phyloP scores from a whole-genome alignment of 306 rosid genomes.

The Vigna angularis region DNA sequence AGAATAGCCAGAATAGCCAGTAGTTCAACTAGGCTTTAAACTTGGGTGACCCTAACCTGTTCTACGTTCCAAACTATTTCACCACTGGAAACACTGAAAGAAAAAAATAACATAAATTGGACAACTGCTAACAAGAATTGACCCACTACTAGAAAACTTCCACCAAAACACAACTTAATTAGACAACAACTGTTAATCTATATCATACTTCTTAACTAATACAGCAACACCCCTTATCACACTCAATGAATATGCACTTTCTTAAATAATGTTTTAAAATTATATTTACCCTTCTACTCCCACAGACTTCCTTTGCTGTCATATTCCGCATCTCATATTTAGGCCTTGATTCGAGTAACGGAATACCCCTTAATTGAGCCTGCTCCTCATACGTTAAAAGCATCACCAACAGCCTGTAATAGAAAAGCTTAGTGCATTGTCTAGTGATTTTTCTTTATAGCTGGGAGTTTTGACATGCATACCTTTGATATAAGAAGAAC shows the following conservation, averaged over 20 bases:
- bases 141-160: constrained; percentile 48
- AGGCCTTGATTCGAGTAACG: constrained; percentile 93
- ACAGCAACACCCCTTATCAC: not conserved
- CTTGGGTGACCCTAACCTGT: constrained; percentile 12
- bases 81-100: constrained; percentile 22
- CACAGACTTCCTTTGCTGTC: constrained; percentile 93
- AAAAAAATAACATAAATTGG: constrained; percentile 22
- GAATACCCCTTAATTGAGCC: constrained; percentile 82
- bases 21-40: constrained; percentile 40
- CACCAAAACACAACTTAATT: constrained; percentile 31
- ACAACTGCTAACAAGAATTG: constrained; percentile 3
- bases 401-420: constrained; percentile 87
- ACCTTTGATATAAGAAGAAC: constrained; percentile 99
- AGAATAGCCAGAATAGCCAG: constrained; percentile 1
- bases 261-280: constrained; percentile 30
- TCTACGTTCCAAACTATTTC: constrained; percentile 32
- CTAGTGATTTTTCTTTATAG: constrained; percentile 12
- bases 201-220: constrained; percentile 1
- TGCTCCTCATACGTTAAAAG: constrained; percentile 85
- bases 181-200: constrained; percentile 31
- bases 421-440: constrained; percentile 37
- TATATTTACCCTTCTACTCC: constrained; percentile 70
- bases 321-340: constrained; percentile 95
- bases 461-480: constrained; percentile 37
- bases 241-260: not conserved